phyloP scores from a whole-genome alignment of 2,329 filamentous ascomycete genomes.

The Alternaria triticina region DNA sequence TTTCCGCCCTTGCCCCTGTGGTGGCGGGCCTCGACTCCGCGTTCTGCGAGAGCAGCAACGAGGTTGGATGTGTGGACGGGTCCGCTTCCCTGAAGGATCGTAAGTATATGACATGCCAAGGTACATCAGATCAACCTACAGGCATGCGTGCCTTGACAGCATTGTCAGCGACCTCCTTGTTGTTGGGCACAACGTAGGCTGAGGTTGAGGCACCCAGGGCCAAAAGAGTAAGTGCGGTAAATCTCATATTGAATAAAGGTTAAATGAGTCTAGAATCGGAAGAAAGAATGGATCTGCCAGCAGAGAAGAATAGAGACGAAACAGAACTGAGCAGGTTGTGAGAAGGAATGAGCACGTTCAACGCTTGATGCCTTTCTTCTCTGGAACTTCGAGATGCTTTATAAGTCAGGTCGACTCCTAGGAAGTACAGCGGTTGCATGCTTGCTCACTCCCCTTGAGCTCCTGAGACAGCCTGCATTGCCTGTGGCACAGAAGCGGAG shows the following conservation, averaged over 20 bases:
- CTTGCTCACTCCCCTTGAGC: slow-evolving; percentile 6
- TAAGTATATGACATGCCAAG: slow-evolving; percentile 9
- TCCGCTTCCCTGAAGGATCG: slow-evolving; percentile 28
- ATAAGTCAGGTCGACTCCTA: slow-evolving; percentile 25
- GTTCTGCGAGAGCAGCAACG: slow-evolving; percentile 28
- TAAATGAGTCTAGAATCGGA: slow-evolving; percentile 16
- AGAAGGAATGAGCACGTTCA: slow-evolving; percentile 46
- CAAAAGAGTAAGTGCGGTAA: slow-evolving; percentile 37
- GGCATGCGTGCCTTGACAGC: slow-evolving; percentile 36
- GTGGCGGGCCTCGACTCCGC: slow-evolving; percentile 23
- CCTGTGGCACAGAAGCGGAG: slow-evolving; percentile 16
- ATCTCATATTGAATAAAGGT: slow-evolving; percentile 38
- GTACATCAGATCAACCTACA: slow-evolving; percentile 19
- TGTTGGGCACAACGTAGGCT: slow-evolving; percentile 42
- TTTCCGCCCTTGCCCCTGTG: slow-evolving; percentile 24
- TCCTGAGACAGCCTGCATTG: slow-evolving; percentile 32
- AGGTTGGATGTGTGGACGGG: slow-evolving; percentile 25
- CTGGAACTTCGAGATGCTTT: slow-evolving; percentile 31
- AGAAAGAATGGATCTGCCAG: slow-evolving; percentile 37
- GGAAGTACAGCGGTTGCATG: slow-evolving; percentile 3
- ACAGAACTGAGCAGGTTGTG: slow-evolving; percentile 36
- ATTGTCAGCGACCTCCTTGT: slow-evolving; percentile 21
- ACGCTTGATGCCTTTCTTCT: slow-evolving; percentile 29
- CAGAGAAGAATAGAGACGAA: slow-evolving; percentile 35
- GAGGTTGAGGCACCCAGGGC: slow-evolving; percentile 40